These are phyloP conservation scores for Xerocomus nothofagi DNA, from an alignment of 1,284 basidiomycete species.

Conservation along the genomic window DNA sequence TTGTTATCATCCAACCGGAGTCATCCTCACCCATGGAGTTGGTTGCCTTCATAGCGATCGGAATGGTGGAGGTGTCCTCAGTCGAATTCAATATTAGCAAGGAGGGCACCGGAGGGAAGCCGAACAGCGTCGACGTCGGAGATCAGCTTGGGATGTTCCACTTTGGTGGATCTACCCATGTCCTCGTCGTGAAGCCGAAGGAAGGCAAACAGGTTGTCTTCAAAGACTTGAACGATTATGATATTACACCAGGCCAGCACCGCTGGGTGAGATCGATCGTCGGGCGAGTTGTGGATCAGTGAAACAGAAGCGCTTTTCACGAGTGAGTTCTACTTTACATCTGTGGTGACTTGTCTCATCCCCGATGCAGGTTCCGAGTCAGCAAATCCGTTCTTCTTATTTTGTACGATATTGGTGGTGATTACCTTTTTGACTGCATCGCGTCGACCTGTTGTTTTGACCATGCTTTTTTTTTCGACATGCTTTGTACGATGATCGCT, in stretches of 20 bases:
- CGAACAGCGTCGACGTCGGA: slow-evolving; percentile 34
- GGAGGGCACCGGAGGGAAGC: background rate
- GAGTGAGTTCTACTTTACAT: background rate
- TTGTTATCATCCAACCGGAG: slow-evolving; percentile 47
- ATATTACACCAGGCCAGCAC: slow-evolving; percentile 2
- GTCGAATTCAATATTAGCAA: slow-evolving; percentile 5
- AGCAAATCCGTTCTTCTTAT: background rate
- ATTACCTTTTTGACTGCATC: background rate
- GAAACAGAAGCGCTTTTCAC: background rate
- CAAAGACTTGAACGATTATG: background rate
- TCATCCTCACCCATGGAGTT: slow-evolving; percentile 11
- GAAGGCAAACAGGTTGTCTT: background rate
- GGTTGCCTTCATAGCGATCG: slow-evolving; percentile 52
- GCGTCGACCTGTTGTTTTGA: background rate
- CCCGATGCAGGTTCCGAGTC: background rate
- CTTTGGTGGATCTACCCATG: slow-evolving; percentile 49
- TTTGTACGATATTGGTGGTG: background rate
- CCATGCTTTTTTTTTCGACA: background rate
- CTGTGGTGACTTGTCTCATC: background rate
- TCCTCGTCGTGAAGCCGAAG: slow-evolving; percentile 38
- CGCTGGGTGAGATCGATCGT: slow-evolving; percentile 11
- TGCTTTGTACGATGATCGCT: background rate
- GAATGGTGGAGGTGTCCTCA: slow-evolving; percentile 58
- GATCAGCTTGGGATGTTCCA: slow-evolving; percentile 51
- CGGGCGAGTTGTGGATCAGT: background rate